Evolutionary conservation across 345 rosid genomes (phyloP), one percentile per base, ranked within the genome.

Genomic region (Melaleuca quinquenervia): DNA sequence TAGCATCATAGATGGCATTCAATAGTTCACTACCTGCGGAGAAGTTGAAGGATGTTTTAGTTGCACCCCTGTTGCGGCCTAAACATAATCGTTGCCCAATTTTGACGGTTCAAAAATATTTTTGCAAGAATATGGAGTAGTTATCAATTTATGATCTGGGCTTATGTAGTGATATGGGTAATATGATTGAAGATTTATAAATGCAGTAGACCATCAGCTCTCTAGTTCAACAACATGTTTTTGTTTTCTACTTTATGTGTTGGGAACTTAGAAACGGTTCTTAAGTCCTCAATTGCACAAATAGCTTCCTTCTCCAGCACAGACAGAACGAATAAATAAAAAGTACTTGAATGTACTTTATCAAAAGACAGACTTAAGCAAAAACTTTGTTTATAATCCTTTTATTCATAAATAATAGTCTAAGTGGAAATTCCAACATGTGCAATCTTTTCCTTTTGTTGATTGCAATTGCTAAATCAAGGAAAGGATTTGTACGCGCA

Each of bases 401-500:
- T n/a, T n/a, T n/a, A n/a, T n/a, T n/a, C n/a, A n/a, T n/a, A n/a
- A n/a, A n/a, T n/a, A n/a, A n/a, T n/a, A n/a, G n/a, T n/a, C n/a
- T n/a, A n/a, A n/a, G n/a, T n/a, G n/a, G n/a, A n/a, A n/a, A n/a
- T n/a, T n/a, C n/a, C n/a, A n/a, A n/a, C n/a, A n/a, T n/a, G n/a
- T n/a, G n/a, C n/a, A 50, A 50, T 50, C 51, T 50, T 8, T 50
- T 50, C 51, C 51, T 11, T 50, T 27, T 55, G 89, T 90, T 95
- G 98, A 88, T 86, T 55, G 90, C 91, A 36, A 96, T 93, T 88
- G 93, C 96, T 50, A 93, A 91, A 53, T 44, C 92, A 6, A 92
- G 99, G 90, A 95, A 88, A 91, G 99, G 99, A 75, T 97, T 97
- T 88, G 92, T 97, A 62, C 94, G 94, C 86, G 64, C 93, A 86